Evolutionary conservation across 2,329 filamentous ascomycete genomes (phyloP), one percentile per base, ranked within the genome.

Genomic region (Fusarium odoratissimum): DNA sequence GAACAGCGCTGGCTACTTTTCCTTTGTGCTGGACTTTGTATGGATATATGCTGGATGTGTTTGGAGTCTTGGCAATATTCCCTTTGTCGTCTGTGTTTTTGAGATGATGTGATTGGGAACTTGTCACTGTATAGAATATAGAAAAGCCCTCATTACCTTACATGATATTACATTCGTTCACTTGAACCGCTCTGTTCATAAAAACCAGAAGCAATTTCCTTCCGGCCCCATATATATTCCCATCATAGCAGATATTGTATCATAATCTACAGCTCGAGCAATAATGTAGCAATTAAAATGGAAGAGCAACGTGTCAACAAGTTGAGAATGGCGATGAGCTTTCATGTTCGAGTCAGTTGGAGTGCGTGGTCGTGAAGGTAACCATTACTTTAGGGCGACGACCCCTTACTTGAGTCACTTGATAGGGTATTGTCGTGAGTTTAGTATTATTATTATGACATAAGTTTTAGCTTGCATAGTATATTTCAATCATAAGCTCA

Each of bases 111-210:
- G 57, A 51, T 55, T 69, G 59, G 66, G 59, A 73, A 33, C 23
- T 57, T 62, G 55, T 60, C 45, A 56, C 60, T 46, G 7, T 40
- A 52, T 68, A 61, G 52, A 66, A 28, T 45, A 63, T 74, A 46
- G 58, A 74, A 72, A 74, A 63, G 60, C 64, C 45, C 38, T 73
- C 28, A 13, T 63, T 73, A 57, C 23, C 40, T 51, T 37, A 17
- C 12, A 62, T 60, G 46, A 38, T 49, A 54, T 7, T 42, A 59
- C 40, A 30, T 25, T 69, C 45, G 28, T 42, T 46, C 37, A 16
- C 16, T 52, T 33, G 5, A 23, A 41, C 16, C 10, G 12, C 10
- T n/a, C 23, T 21, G 23, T 19, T 46, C 17, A 46, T 21, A 11
- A 38, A 38, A 28, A 12, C 10, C 19, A 37, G n/a, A 9, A 28